phyloP scores from a whole-genome alignment of 2,329 filamentous ascomycete species.

The Allantophomopsis lycopodina region DNA sequence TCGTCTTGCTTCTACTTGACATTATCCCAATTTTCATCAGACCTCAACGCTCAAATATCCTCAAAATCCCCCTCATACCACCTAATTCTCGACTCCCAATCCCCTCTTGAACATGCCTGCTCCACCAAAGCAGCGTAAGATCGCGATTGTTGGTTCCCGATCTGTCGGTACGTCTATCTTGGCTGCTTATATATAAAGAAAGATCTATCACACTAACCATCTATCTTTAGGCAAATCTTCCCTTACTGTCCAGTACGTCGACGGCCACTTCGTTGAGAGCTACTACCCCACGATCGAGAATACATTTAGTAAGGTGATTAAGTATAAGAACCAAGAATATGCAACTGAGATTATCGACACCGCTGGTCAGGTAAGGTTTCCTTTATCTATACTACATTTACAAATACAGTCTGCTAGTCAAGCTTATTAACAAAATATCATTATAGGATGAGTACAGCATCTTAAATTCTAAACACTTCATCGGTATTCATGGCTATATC shows the following conservation, averaged over 20 bases:
- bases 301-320: constrained; percentile 93
- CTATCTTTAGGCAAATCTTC: constrained; percentile 73
- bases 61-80: no score
- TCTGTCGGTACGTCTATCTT: constrained; percentile 52
- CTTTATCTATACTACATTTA: constrained; percentile 3
- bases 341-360: constrained; percentile 97
- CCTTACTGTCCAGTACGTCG: constrained; percentile 90
- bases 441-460: constrained; percentile 92
- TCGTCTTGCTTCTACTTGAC: no score
- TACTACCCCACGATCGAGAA: constrained; percentile 99
- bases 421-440: no score
- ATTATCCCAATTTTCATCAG: no score
- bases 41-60: no score
- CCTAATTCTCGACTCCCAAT: no score
- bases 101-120: constrained; percentile 9
- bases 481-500: constrained; percentile 97
- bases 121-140: constrained; percentile 71
- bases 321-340: constrained; percentile 84
- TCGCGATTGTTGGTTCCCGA: constrained; percentile 89
- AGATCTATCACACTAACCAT: constrained; percentile 3
- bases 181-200: not conserved
- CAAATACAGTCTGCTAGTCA: constrained; percentile 1
- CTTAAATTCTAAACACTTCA: constrained; percentile 96
- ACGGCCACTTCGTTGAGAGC: constrained; percentile 95
- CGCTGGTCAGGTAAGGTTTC: constrained; percentile 65